These are phyloP conservation scores for Fennellomyces sp. DNA, from an alignment of 371 early-diverging fungal genomes.

Conservation along the genomic window DNA sequence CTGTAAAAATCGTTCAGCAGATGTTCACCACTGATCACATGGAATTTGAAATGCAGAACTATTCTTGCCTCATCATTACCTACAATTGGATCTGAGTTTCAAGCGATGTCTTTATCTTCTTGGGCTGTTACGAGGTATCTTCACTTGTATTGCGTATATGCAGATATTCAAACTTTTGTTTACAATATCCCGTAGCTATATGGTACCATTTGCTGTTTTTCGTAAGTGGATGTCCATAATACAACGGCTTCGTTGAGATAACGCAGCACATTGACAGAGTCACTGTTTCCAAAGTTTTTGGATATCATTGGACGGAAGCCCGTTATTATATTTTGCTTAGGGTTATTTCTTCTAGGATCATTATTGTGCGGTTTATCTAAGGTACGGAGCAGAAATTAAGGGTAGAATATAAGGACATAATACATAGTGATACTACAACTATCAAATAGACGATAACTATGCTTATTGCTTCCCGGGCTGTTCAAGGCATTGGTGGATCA, in stretches of 20 bases:
- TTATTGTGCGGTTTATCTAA: constrained; percentile 58
- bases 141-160: constrained; percentile 2
- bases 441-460: constrained; percentile 47
- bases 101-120: constrained; percentile 57
- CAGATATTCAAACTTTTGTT: not conserved
- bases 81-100: constrained; percentile 70
- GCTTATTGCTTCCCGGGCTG: constrained; percentile 66
- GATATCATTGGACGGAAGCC: constrained; percentile 78
- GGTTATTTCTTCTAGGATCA: constrained; percentile 65
- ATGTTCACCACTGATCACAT: no score
- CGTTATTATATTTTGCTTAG: constrained; percentile 56
- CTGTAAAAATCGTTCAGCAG: no score
- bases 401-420: not conserved
- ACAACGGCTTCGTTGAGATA: not conserved
- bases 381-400: no score
- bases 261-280: no score
- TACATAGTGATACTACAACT: not conserved
- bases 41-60: constrained; percentile 59
- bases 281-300: constrained; percentile 63
- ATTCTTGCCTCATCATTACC: constrained; percentile 80
- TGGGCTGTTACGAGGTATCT: constrained; percentile 63
- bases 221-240: constrained; percentile 25
- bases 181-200: constrained; percentile 42
- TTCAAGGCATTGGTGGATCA: constrained; percentile 67
- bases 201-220: constrained; percentile 42